Conservation (phyloP, 2,329 filamentous ascomycete genomes). For the Drechslerella stenobrocha region DNA sequence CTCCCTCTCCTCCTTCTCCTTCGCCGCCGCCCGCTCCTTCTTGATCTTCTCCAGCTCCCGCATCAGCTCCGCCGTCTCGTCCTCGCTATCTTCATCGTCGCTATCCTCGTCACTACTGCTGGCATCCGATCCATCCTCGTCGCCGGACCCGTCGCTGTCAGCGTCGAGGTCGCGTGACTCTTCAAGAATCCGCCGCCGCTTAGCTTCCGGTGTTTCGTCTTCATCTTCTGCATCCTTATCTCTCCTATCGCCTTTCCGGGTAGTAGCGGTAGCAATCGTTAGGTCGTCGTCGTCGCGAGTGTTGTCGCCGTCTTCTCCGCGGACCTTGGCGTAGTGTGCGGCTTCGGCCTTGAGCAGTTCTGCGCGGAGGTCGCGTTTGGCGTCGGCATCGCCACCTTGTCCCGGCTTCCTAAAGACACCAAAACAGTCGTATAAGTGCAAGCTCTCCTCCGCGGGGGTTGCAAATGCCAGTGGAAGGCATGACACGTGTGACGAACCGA, state of each 20-base stretch:
- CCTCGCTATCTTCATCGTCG: constrained; percentile 69
- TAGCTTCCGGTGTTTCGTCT: constrained; percentile 74
- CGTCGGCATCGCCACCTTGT: constrained; percentile 80
- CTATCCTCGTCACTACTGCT: constrained; percentile 59
- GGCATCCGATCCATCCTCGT: constrained; percentile 54
- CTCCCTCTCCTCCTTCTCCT: constrained; percentile 79
- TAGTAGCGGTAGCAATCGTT: constrained; percentile 47
- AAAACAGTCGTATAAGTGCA: neutral
- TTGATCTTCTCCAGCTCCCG: constrained; percentile 94
- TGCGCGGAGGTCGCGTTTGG: constrained; percentile 75
- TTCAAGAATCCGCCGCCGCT: constrained; percentile 81
- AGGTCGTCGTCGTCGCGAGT: constrained; percentile 60
- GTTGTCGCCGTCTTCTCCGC: constrained; percentile 59
- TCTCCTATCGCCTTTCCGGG: constrained; percentile 55
- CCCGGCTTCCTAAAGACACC: constrained; percentile 68
- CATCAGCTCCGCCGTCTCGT: constrained; percentile 85
- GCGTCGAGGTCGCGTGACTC: constrained; percentile 88
- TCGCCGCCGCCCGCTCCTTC: constrained; percentile 77
- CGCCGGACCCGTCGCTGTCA: constrained; percentile 65
- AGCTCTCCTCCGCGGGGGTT: neutral
- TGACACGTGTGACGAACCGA: constrained; percentile 62
- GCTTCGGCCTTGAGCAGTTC: constrained; percentile 89
- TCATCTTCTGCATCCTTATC: constrained; percentile 56
- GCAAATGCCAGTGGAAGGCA: too few relatives aligned
- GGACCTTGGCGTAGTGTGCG: constrained; percentile 77